Conservation (phyloP, 176 grass and related monocot genomes). For the Bonia amplexicaulis region DNA sequence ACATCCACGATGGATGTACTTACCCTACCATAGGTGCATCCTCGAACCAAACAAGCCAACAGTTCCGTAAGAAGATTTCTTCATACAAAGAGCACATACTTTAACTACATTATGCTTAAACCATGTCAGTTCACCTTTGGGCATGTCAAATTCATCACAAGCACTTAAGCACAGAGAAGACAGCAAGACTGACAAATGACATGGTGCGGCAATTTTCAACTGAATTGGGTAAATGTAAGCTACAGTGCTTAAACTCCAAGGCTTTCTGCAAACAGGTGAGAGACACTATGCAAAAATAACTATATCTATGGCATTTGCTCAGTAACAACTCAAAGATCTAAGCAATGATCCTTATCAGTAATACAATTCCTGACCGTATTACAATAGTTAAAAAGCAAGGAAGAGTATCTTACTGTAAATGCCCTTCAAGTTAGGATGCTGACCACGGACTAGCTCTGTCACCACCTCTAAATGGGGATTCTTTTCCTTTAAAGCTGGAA, state of each 20-base stretch:
- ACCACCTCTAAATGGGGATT: conserved; percentile 68
- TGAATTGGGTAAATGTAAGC: not conserved
- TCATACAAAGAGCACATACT: not conserved
- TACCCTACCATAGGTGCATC: not conserved
- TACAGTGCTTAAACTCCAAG: not conserved
- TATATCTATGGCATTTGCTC: not conserved
- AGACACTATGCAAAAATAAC: not conserved
- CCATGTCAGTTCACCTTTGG: not conserved
- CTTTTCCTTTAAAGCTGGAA: conserved; percentile 65
- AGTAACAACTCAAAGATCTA: not conserved
- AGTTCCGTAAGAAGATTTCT: not conserved
- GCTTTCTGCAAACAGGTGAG: not conserved
- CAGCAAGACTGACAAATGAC: not conserved
- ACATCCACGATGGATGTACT: not conserved
- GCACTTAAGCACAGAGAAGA: not conserved
- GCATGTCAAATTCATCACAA: not conserved
- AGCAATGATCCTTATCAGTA: not conserved
- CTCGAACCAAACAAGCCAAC: not conserved
- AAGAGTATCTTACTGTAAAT: conserved; percentile 72
- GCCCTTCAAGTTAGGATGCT: conserved; percentile 89
- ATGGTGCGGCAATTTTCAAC: not conserved
- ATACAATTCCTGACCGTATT: not conserved
- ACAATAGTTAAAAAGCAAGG: not conserved
- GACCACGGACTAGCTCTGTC: conserved; percentile 54
- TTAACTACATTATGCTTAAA: conserved; percentile 2